These are phyloP conservation scores for Chloris gayana DNA, from an alignment of 176 grass and related monocot genomes.

Conservation along the genomic window DNA sequence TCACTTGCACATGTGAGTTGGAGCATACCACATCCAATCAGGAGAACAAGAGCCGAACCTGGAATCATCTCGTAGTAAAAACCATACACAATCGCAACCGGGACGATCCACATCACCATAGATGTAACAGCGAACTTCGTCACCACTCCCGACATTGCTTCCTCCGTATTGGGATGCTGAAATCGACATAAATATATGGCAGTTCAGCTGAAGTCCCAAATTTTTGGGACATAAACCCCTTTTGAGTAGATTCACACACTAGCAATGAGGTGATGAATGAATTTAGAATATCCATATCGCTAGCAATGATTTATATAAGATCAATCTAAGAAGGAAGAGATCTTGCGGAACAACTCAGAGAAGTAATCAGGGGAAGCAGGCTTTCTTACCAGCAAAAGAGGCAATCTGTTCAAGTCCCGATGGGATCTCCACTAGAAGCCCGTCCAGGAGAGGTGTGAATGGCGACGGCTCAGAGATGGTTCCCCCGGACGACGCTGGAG, in stretches of 20 bases:
- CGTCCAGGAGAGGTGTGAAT: neutral
- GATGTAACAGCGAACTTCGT: conserved; percentile 78
- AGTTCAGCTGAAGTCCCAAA: neutral
- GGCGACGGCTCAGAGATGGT: neutral
- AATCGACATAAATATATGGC: neutral
- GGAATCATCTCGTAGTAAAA: conserved; percentile 81
- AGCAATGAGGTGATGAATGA: neutral
- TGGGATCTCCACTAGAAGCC: neutral
- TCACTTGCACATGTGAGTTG: neutral
- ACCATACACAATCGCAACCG: conserved; percentile 72
- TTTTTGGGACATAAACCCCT: neutral
- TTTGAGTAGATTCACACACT: neutral
- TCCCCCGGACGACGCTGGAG: too few relatives aligned
- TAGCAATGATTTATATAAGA: neutral
- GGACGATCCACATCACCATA: conserved; percentile 84
- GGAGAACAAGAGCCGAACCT: conserved; percentile 50
- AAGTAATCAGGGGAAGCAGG: neutral
- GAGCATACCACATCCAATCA: neutral
- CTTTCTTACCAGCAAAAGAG: conserved; percentile 12
- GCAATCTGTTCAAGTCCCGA: neutral
- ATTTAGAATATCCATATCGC: neutral
- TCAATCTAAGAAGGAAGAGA: neutral
- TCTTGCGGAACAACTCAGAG: neutral
- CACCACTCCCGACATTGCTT: conserved; percentile 73
- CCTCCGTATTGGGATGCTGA: conserved; percentile 9